Base-by-base conservation (phyloP, 345 rosid genomes). In the Eucalyptus victrix region DNA sequence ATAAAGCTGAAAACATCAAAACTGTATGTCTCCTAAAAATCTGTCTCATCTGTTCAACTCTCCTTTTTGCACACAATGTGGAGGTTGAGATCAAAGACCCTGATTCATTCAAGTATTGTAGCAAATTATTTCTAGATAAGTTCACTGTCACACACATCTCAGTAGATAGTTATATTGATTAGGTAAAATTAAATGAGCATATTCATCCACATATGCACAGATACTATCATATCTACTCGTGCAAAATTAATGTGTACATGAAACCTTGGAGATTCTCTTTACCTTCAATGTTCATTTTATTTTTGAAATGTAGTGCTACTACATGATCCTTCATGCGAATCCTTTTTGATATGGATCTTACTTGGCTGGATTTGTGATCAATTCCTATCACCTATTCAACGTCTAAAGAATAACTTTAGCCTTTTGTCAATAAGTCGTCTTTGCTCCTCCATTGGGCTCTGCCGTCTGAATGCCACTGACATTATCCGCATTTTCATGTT, bases 1-100 rank as follows among this genome's bases (percentile, higher is more conserved):
- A 97, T 89, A 97, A 93, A 94, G 89, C 91, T 58, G 99, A 97
- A 94, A 93, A 95, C 90, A 94, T 97, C 89, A 97, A 97, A 94
- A 94, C 94, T 89, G 99, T 97, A 92, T 37, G 94, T 89, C 53
- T 85, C 30, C 90, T 91, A 32, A 67, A 67, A 21, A 88, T 86
- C 67, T 90, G 86, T 87, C 65, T 92, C 86, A 4, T 42, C 83
- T 80, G 34, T 69, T 76, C 15, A 37, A 21, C 45, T 37, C 83
- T 40, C 15, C 28, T 19, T 76, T 76, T 76, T 37, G 47, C 15
- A 76, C 28, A 37, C 28, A 76, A 76, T 37, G 28, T 19, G 47
- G 47, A 42, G 83, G 45, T 76, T 76, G 28, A 76, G 28, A 76
- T 76, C 83, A 10, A 11, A 21, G 83, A 37, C 26, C 47, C 83